phyloP scores from a whole-genome alignment of 2,329 filamentous ascomycete species.

The Cladophialophora carrionii region DNA sequence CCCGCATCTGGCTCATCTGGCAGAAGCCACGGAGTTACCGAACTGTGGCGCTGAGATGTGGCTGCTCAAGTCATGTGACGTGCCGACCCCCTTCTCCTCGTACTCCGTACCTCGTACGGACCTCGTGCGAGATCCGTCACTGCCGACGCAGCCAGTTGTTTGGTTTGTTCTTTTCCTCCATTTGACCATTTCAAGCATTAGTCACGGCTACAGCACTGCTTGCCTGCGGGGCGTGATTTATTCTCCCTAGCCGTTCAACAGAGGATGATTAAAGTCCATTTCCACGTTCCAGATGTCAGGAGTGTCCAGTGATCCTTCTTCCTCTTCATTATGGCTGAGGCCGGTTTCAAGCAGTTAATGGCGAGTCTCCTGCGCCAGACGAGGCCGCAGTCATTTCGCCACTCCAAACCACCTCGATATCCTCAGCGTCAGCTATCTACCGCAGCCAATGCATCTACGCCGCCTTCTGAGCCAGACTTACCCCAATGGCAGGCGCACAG shows the following conservation, averaged over 20 bases:
- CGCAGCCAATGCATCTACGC: constrained; percentile 14
- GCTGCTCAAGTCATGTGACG: neutral
- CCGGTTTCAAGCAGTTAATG: constrained; percentile 35
- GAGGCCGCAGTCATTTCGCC: constrained; percentile 30
- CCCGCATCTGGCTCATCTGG: neutral
- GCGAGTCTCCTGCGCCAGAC: constrained; percentile 33
- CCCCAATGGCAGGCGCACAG: constrained; percentile 36
- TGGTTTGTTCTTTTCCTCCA: neutral
- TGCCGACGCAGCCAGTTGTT: neutral
- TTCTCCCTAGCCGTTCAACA: constrained; percentile 11
- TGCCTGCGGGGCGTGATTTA: constrained; percentile 17
- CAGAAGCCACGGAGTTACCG: neutral
- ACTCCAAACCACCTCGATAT: constrained; percentile 28
- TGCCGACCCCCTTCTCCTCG: neutral
- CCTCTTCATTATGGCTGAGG: constrained; percentile 33
- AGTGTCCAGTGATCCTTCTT: neutral
- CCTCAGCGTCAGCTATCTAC: constrained; percentile 32
- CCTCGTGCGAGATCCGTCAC: neutral
- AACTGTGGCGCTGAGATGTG: neutral
- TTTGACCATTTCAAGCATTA: constrained; percentile 2
- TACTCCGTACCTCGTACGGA: neutral
- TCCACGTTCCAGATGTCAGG: constrained; percentile 14
- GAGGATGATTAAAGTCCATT: neutral
- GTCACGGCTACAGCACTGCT: constrained; percentile 5
- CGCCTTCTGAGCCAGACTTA: constrained; percentile 14